phyloP scores from a whole-genome alignment of 257 asterid genomes.

The Verbascum thapsus region DNA sequence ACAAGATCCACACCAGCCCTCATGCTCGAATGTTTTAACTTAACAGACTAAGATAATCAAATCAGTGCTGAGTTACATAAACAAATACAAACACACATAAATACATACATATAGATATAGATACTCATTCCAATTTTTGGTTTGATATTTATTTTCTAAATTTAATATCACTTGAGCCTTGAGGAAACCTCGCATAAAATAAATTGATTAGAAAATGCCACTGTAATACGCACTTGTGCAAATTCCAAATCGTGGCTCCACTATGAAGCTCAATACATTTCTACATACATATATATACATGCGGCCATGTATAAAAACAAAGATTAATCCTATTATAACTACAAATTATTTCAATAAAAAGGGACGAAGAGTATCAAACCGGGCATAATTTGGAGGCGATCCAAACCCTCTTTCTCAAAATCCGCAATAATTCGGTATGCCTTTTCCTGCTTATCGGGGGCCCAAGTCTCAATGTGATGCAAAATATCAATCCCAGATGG shows the following conservation, averaged over 20 bases:
- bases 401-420: constrained; percentile 77
- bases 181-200: not conserved
- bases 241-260: constrained; percentile 2
- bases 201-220: not conserved
- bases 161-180: not conserved
- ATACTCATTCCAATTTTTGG: constrained; percentile 3
- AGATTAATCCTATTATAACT: not conserved
- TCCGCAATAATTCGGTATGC: constrained; percentile 77
- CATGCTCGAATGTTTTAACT: not conserved
- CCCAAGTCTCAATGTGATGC: constrained; percentile 85
- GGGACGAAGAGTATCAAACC: constrained; percentile 43
- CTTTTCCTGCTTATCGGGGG: constrained; percentile 59
- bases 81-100: too few relatives aligned
- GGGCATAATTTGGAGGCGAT: constrained; percentile 93
- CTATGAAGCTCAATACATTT: not conserved
- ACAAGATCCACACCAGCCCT: too few relatives aligned
- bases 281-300: not conserved
- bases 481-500: constrained; percentile 88
- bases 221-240: not conserved
- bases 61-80: too few relatives aligned
- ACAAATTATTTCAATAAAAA: too few relatives aligned
- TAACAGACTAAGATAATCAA: not conserved
- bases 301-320: not conserved
- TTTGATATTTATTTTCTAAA: not conserved
- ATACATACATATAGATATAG: too few relatives aligned